Conservation (phyloP, 345 rosid genomes). For the Arabidopsis suecica region DNA sequence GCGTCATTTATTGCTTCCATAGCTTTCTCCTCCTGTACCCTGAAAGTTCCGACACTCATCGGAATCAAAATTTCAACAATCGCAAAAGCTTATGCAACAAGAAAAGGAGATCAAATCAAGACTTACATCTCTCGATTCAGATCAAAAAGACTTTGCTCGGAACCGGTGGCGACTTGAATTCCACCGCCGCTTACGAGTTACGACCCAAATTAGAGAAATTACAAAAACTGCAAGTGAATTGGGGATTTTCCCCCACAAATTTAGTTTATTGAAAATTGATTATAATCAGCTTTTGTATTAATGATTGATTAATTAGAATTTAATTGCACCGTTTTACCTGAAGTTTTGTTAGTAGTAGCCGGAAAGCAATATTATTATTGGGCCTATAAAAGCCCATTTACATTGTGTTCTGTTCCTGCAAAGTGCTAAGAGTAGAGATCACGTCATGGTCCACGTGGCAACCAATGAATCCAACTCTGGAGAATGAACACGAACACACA, state of each 20-base stretch:
- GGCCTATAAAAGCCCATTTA: slow-evolving; percentile 6
- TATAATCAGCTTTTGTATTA: neutral
- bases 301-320: neutral
- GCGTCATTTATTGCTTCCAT: slow-evolving; percentile 82
- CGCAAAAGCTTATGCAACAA: neutral
- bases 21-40: slow-evolving; percentile 66
- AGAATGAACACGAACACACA: slow-evolving; percentile 8
- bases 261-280: neutral
- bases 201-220: neutral
- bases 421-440: neutral
- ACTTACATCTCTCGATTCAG: slow-evolving; percentile 30
- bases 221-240: neutral
- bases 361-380: too few species aligned
- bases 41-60: slow-evolving; percentile 34
- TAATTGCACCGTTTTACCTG: neutral
- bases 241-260: neutral
- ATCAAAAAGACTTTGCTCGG: slow-evolving; percentile 26
- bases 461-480: neutral
- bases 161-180: slow-evolving; percentile 25
- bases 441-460: slow-evolving; percentile 27
- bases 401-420: neutral
- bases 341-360: neutral
- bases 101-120: neutral
- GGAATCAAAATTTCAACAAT: slow-evolving; percentile 13
- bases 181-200: slow-evolving; percentile 24